Evolutionary conservation across 352 stramenopile species (phyloP), one percentile per base, ranked within the genome.

Genomic region (Phytophthora cajani): DNA sequence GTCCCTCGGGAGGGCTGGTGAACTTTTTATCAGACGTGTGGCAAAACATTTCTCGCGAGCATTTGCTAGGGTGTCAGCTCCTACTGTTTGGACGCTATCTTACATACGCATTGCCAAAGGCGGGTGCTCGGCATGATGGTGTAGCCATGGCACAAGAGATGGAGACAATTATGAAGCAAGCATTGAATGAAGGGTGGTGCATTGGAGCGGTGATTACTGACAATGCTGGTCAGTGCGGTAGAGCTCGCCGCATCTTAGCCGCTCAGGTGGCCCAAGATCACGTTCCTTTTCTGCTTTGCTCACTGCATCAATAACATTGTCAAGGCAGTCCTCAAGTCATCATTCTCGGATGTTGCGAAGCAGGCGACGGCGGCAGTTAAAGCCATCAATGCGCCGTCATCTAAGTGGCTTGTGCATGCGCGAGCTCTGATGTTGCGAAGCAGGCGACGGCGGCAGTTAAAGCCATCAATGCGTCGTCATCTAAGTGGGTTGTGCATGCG

Each of bases 1-100:
- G 46, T 21, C 42, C 17, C 27, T 33, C 21, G 2, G 16, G 30
- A 36, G 64, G 51, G 6, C 30, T 60, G 1, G 64, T 46, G 4
- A 72, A 62, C 32, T 58, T 72, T 42, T 53, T 72, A 14, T 62
- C 50, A 1, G 64, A 72, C 14, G 58, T 58, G 2, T 63, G 58
- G 51, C 36, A 53, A 12, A 67, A 72, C 11, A 62, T 72, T 47
- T 17, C 42, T 4, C 57, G 58, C 4, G 6, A 46, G 16, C 50
- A 67, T 19, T 53, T 67, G 32, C 17, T 72, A 10, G 57, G 40
- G 6, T 67, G 58, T 47, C 36, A 59, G 47, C 17, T 67, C 11
- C 25, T 11, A 6, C 19, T 67, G 10, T 66, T 62, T 62, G 57
- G 58, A 5, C 30, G 3, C 3, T 14, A 9, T 1, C 11, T 67